A percentile compares a stretch with the other conserved stretches of the same genome.
Conservation (phyloP, 192 early-diverging fungal species). For the Backusella mclennaniae region DNA sequence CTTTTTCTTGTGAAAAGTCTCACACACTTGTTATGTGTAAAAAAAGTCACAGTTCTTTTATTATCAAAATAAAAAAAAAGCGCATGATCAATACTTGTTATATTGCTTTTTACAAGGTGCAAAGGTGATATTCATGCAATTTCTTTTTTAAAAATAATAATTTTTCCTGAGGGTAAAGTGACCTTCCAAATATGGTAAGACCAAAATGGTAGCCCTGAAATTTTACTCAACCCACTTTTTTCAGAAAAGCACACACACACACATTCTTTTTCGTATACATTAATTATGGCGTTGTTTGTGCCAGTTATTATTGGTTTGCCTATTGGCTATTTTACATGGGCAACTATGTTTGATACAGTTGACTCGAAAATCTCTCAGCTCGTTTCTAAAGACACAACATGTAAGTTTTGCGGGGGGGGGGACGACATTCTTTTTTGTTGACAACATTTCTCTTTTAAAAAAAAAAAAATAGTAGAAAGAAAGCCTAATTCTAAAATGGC, state of each 20-base stretch:
- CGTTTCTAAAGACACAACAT: neutral
- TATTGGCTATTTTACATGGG: constrained; percentile 28
- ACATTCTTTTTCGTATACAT: neutral
- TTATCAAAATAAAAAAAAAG: neutral
- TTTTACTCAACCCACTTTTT: neutral
- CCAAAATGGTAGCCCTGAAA: neutral
- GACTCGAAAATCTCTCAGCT: constrained; percentile 17
- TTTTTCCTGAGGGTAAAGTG: neutral
- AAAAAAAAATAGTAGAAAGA: neutral
- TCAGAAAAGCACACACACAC: neutral
- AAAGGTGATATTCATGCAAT: constrained; percentile 1
- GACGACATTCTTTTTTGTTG: neutral
- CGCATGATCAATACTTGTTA: neutral
- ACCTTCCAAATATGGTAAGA: neutral
- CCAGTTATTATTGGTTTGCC: constrained; percentile 31
- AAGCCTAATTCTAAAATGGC: constrained; percentile 9
- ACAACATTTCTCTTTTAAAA: neutral
- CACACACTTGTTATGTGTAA: neutral
- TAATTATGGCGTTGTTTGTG: constrained; percentile 29
- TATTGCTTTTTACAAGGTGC: neutral
- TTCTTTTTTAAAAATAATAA: neutral
- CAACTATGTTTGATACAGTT: constrained; percentile 19
- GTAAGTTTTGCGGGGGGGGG: neutral
- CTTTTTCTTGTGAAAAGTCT: neutral
- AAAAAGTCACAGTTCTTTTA: neutral